Evolutionary conservation across 768 basidiomycete genomes (phyloP).

Genomic region (Podaxis sp.): DNA sequence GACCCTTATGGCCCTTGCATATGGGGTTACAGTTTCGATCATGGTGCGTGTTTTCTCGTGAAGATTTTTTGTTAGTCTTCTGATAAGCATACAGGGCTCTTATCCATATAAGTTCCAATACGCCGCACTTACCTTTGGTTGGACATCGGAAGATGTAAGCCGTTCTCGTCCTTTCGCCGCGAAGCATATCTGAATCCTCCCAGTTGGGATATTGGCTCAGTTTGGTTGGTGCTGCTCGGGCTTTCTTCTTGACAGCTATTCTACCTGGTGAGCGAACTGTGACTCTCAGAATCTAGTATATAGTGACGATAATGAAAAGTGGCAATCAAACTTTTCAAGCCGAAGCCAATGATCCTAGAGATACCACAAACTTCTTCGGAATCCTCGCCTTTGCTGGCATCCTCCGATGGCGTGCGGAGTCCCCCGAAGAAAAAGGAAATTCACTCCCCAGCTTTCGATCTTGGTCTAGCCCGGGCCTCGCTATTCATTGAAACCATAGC

Average conservation of each 20-base stretch:
- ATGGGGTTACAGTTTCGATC: constrained; percentile 45
- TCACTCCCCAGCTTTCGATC: constrained; percentile 59
- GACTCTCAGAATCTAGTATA: background rate
- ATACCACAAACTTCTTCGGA: constrained; percentile 22
- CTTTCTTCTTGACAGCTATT: constrained; percentile 51
- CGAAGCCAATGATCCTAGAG: constrained; percentile 31
- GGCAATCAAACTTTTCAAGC: constrained; percentile 52
- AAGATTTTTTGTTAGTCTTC: background rate
- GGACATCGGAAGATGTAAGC: constrained; percentile 63
- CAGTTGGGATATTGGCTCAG: constrained; percentile 78
- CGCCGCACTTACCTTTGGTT: constrained; percentile 56
- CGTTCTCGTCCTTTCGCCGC: background rate
- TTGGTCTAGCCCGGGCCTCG: constrained; percentile 64
- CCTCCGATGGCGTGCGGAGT: constrained; percentile 14
- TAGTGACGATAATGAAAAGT: constrained; percentile 32
- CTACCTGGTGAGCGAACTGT: constrained; percentile 52
- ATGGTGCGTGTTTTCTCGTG: constrained; percentile 33
- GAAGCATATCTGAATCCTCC: background rate
- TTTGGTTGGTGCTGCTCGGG: constrained; percentile 49
- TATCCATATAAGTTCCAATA: constrained; percentile 64
- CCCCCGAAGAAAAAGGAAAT: constrained; percentile 25
- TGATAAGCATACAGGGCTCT: constrained; percentile 43
- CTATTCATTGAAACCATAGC: constrained; percentile 52
- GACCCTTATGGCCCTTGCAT: constrained; percentile 50
- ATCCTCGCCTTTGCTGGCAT: constrained; percentile 29